phyloP scores from a whole-genome alignment of 441 rosid species.

The Lepidium campestre region DNA sequence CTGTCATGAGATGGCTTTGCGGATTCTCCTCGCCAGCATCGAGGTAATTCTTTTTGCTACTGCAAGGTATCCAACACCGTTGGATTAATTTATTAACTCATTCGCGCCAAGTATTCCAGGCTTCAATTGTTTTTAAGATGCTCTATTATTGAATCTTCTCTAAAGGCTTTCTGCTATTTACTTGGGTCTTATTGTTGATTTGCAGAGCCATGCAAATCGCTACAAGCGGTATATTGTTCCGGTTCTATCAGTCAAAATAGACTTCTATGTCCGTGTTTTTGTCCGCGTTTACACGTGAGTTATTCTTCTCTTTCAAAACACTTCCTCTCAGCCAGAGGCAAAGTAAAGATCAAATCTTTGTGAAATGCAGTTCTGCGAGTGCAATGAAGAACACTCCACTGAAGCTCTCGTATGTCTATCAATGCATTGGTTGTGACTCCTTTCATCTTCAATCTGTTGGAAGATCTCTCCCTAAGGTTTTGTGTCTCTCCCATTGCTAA shows the following conservation, averaged over 20 bases:
- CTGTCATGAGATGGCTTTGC: conserved; percentile 98
- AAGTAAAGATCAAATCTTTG: conserved; percentile 2
- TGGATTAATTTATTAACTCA: not conserved
- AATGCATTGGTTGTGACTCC: conserved; percentile 95
- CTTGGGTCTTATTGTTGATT: conserved; percentile 13
- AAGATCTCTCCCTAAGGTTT: conserved; percentile 80
- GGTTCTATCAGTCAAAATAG: conserved; percentile 87
- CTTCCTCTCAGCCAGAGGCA: conserved; percentile 5
- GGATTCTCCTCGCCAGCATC: conserved; percentile 90
- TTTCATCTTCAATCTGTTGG: conserved; percentile 94
- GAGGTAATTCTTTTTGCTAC: conserved; percentile 50
- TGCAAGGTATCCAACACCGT: not conserved
- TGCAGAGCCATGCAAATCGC: conserved; percentile 98
- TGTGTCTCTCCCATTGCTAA: not conserved
- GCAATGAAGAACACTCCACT: conserved; percentile 98
- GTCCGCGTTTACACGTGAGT: conserved; percentile 90
- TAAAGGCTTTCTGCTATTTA: not conserved
- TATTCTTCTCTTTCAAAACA: conserved; percentile 13
- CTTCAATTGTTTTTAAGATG: not conserved
- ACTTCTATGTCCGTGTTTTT: conserved; percentile 92
- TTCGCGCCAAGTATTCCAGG: not conserved
- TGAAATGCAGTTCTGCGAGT: conserved; percentile 81
- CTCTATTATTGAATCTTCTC: not conserved
- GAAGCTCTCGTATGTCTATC: conserved; percentile 94
- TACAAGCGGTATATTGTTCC: conserved; percentile 96